Base-by-base conservation (phyloP, 257 asterid genomes). In the Salvia hispanica region DNA sequence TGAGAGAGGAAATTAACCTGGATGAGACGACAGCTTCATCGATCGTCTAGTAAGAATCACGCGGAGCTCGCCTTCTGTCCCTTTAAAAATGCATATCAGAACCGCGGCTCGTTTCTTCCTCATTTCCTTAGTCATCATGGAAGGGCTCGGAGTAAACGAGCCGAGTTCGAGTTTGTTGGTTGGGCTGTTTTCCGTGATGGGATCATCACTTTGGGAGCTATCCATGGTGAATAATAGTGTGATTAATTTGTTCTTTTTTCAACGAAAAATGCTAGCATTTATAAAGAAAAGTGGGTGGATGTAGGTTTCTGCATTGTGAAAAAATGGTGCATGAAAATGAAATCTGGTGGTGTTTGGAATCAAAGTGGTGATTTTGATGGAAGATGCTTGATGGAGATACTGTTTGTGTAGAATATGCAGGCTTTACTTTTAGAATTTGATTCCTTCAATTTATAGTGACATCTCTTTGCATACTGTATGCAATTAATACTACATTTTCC, bases 31-130 rank as follows among this genome's bases (percentile, higher is more conserved):
- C 50, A 81, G 62, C 6, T 83, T 81, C 83, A 77, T 83, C 47
- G 92, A 86, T 76, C 92, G 76, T 70, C 68, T 78, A 10, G 87
- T 83, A 40, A 86, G 89, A 70, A 86, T 76, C 9, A 86, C 89
- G 1, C 84, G 80, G 9, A 79, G 78, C 58, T 83, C 86, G 1
- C 86, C 86, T 5, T 78, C 77, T 18, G 47, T 52, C 9, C 89
- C 92, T 3, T 62, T 37, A 58, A 81, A 86, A 46, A 86, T 69
- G 78, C 89, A 86, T 62, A 86, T 67, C 57, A 86, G 43, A 34
- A 86, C 87, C 3, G 89, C 89, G 58, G 92, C 92, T 67, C 86
- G 78, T 47, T 83, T 81, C 55, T 79, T 73, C 58, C 77, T 72
- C 6, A 48, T 47, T 36, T 46, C 65, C 52, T 72, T 59, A 1